phyloP scores from a whole-genome alignment of 2,329 filamentous ascomycete species.

The Daldinia sp. region DNA sequence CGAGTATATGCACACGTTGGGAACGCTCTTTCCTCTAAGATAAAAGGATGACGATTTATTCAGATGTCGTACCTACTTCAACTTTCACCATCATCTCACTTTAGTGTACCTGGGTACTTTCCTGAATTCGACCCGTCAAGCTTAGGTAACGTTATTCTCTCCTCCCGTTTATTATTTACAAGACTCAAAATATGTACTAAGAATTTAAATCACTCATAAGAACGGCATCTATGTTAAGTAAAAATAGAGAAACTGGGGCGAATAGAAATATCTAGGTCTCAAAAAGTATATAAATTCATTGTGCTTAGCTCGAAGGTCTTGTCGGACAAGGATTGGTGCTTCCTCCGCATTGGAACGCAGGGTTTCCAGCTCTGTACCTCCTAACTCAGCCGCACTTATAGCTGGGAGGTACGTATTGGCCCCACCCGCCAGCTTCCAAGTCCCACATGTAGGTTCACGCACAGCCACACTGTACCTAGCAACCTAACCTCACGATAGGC shows the following conservation, averaged over 20 bases:
- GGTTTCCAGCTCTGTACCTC: not conserved
- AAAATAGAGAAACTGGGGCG: too few relatives aligned
- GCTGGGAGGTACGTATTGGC: not conserved
- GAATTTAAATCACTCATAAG: too few relatives aligned
- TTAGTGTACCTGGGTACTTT: not conserved
- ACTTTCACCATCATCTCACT: not conserved
- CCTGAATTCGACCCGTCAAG: too few relatives aligned
- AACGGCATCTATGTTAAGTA: too few relatives aligned
- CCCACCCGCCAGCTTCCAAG: constrained; percentile 9
- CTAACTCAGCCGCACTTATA: not conserved
- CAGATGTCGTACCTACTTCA: not conserved
- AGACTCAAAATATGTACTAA: too few relatives aligned
- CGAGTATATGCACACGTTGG: not conserved
- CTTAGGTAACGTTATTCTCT: too few relatives aligned
- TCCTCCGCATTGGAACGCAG: not conserved
- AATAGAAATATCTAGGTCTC: too few relatives aligned
- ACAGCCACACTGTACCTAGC: constrained; percentile 23
- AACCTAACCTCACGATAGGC: constrained; percentile 33
- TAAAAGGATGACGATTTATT: not conserved
- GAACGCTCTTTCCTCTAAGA: not conserved
- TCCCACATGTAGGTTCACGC: too few relatives aligned
- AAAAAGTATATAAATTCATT: too few relatives aligned
- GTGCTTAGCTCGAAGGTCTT: too few relatives aligned
- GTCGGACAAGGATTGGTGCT: too few relatives aligned
- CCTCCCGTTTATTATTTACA: too few relatives aligned